Conservation (phyloP, 495 filamentous ascomycete species). For the Tuber melanosporum region DNA sequence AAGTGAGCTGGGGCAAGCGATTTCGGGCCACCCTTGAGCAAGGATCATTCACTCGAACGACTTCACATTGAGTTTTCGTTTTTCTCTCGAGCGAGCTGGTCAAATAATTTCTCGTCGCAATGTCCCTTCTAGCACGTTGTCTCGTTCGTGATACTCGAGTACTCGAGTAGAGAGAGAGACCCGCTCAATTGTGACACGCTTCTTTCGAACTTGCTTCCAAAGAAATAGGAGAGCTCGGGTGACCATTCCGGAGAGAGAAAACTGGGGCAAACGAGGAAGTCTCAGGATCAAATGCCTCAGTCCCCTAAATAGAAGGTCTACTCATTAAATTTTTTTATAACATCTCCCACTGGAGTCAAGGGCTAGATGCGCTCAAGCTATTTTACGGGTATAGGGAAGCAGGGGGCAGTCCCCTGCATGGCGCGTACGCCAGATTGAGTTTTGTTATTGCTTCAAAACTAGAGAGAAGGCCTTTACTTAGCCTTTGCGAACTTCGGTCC, state of each 20-base stretch:
- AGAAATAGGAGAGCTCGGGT: not conserved
- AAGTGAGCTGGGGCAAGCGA: not conserved
- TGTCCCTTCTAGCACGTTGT: not conserved
- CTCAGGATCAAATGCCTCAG: not conserved
- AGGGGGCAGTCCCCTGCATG: slow-evolving; percentile 1
- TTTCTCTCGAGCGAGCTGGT: not conserved
- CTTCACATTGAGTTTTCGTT: not conserved
- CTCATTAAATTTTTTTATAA: slow-evolving; percentile 4
- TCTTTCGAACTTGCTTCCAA: not conserved
- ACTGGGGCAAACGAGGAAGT: not conserved
- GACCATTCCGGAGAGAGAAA: slow-evolving; percentile 1
- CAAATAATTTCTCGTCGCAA: not conserved
- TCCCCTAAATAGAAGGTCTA: slow-evolving; percentile 3
- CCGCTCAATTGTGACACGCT: not conserved
- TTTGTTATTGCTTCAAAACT: not conserved
- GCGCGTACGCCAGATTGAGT: slow-evolving; percentile 6
- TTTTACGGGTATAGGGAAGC: not conserved
- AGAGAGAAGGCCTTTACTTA: not conserved
- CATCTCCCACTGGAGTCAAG: slow-evolving; percentile 3
- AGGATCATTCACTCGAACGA: not conserved
- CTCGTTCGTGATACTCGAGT: not conserved
- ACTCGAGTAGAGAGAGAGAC: not conserved
- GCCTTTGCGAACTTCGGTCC: not conserved
- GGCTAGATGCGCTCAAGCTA: slow-evolving; percentile 1
- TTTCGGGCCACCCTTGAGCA: not conserved